Evolutionary conservation across 2,329 filamentous ascomycete genomes (phyloP), one percentile per base, ranked within the genome.

Genomic region (Elsinoe australis): DNA sequence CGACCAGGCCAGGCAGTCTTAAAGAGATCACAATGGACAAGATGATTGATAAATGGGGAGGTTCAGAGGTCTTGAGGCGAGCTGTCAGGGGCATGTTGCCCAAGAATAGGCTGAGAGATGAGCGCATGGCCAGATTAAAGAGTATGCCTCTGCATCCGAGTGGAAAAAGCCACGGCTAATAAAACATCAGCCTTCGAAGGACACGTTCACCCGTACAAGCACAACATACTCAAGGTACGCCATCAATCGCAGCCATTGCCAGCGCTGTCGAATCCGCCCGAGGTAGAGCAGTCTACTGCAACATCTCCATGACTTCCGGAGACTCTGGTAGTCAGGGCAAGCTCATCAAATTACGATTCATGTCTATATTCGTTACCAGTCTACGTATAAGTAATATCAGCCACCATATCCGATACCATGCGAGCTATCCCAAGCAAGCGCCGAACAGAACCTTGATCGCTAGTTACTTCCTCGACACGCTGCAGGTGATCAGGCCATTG

Each of bases 31-130:
- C 83, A 50, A 95, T 98, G 90, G 90, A 96, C 63, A 79, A 81
- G 57, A 79, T 98, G 74, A 92, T 95, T 75, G 83, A 79, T 60
- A 95, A 95, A 74, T 85, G 87, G 72, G 92, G 92, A 55, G 92
- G 92, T 42, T 83, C 83, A 29, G 92, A 98, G 75, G 82, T 98
- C 29, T 68, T 98, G 64, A 76, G 87, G 61, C 85, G 88, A 66
- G 92, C 94, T 1, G 94, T 98, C 32, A 84, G 85, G 63, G 94
- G 94, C 41, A 98, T 98, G 92, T 69, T 98, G 67, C 92, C 92
- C 47, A 98, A 98, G 78, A 98, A 98, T 70, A 73, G 89, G 60
- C 70, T 98, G 61, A 74, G 90, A 59, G 88, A 95, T 65, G 85
- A 87, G 72, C 72, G 94, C 55, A 71, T 98, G 70, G 87, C 82